A percentile compares a stretch with the other conserved stretches of the same genome.
phyloP scores from a whole-genome alignment of 768 basidiomycete species.

The Tylopilus rubrobrunneus region DNA sequence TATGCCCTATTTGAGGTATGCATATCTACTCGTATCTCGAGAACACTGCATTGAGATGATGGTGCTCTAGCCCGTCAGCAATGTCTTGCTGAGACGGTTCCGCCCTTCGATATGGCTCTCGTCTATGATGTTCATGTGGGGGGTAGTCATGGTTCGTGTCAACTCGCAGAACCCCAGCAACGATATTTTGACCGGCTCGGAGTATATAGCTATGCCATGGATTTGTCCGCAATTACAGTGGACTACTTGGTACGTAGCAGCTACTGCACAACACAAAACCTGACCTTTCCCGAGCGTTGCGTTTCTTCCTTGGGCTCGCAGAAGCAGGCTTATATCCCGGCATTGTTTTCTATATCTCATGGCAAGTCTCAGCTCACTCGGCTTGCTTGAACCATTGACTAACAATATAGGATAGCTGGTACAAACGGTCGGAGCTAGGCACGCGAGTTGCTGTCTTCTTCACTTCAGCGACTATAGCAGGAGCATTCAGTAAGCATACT shows the following conservation, averaged over 20 bases:
- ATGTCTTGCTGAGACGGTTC: conserved; percentile 53
- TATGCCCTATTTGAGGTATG: conserved; percentile 67
- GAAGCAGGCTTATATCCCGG: conserved; percentile 53
- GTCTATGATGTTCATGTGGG: conserved; percentile 39
- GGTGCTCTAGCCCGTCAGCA: conserved; percentile 51
- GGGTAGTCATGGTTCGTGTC: conserved; percentile 36
- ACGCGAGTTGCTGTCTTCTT: conserved; percentile 73
- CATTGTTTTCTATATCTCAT: conserved; percentile 56
- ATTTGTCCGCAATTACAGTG: conserved; percentile 55
- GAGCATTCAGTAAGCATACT: conserved; percentile 57
- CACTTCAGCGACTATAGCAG: conserved; percentile 74
- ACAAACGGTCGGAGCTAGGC: conserved; percentile 73
- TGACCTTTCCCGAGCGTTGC: conserved; percentile 39
- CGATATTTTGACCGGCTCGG: background rate
- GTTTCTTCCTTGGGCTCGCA: conserved; percentile 55
- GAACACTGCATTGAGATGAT: background rate
- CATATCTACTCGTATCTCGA: background rate
- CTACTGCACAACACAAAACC: background rate
- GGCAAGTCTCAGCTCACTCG: conserved; percentile 31
- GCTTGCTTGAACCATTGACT: background rate
- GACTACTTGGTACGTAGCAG: conserved; percentile 48
- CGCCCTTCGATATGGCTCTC: conserved; percentile 65
- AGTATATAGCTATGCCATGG: conserved; percentile 56
- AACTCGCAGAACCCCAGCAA: background rate
- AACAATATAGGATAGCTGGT: conserved; percentile 51